These are phyloP conservation scores for Biscogniauxia marginata DNA, from an alignment of 2,329 filamentous ascomycete species.

Conservation along the genomic window DNA sequence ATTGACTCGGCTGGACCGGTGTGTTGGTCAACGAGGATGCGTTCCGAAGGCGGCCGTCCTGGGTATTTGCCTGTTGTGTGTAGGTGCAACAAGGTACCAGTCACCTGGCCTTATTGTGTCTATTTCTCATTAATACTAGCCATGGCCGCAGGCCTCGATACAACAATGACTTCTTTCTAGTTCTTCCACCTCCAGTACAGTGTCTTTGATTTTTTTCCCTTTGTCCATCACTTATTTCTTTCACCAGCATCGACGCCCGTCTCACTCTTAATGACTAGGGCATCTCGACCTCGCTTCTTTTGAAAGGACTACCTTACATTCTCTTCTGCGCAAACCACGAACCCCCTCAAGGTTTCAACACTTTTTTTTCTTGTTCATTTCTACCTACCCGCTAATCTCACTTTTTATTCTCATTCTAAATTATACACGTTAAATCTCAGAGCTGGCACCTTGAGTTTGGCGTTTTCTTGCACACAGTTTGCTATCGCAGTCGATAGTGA, in stretches of 20 bases:
- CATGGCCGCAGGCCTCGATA: conserved; percentile 9
- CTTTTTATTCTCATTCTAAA: background rate
- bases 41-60: background rate
- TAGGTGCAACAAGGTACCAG: conserved; percentile 8
- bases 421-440: conserved; percentile 14
- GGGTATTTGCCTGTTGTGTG: background rate
- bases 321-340: conserved; percentile 2
- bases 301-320: background rate
- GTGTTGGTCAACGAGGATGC: too few relatives aligned
- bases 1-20: too few relatives aligned
- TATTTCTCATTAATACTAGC: conserved; percentile 16
- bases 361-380: background rate
- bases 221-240: conserved; percentile 19
- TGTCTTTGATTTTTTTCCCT: conserved; percentile 19
- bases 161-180: conserved; percentile 18
- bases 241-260: conserved; percentile 4
- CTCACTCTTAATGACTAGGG: conserved; percentile 15
- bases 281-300: too few relatives aligned
- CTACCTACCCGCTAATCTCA: background rate
- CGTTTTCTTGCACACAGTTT: conserved; percentile 12
- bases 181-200: conserved; percentile 8
- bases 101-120: conserved; percentile 8
- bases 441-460: conserved; percentile 30
- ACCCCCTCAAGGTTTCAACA: background rate
- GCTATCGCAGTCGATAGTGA: conserved; percentile 3